Conservation (phyloP, 164 flowering plant genomes). For the Nymphaea colorata region DNA sequence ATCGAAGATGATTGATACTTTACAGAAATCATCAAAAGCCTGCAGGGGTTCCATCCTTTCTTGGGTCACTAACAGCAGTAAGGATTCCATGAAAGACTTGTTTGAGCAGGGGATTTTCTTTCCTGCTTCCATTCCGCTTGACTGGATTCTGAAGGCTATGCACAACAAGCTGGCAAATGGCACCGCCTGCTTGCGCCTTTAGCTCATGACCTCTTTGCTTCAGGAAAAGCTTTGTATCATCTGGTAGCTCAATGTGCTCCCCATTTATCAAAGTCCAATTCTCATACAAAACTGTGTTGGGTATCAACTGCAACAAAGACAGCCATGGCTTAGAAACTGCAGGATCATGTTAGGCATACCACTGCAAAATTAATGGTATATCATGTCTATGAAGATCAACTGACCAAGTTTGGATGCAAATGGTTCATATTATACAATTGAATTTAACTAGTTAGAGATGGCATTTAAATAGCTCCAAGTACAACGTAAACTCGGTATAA, state of each 20-base stretch:
- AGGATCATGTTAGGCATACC: too few relatives aligned
- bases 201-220: conserved; percentile 55
- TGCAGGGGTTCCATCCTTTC: conserved; percentile 78
- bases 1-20: too few relatives aligned
- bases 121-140: conserved; percentile 9
- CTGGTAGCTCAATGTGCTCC: conserved; percentile 59
- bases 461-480: too few relatives aligned
- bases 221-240: conserved; percentile 44
- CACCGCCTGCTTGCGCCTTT: conserved; percentile 35
- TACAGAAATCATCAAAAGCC: conserved; percentile 27
- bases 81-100: conserved; percentile 39
- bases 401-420: not conserved
- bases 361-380: too few relatives aligned
- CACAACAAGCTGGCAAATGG: conserved; percentile 73
- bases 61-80: conserved; percentile 78
- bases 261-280: conserved; percentile 73
- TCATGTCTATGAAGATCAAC: not conserved
- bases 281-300: conserved; percentile 72
- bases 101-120: conserved; percentile 14
- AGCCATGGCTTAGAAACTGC: too few relatives aligned
- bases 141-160: conserved; percentile 29
- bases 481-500: too few relatives aligned
- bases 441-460: too few relatives aligned
- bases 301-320: conserved; percentile 50
- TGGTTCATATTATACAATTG: not conserved